Conservation (phyloP, 257 asterid species). For the Gentiana macrophylla region DNA sequence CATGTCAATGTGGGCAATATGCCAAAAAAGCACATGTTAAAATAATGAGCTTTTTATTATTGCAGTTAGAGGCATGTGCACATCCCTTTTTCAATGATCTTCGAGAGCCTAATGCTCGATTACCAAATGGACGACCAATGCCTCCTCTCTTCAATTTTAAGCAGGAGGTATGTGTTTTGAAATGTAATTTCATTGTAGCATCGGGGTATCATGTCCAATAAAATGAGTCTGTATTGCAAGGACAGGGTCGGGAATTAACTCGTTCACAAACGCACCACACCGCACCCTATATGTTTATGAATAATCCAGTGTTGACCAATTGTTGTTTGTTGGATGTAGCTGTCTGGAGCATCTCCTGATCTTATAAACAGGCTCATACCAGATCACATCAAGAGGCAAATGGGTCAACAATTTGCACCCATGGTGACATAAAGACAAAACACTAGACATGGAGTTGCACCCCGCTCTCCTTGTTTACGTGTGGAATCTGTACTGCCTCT, state of each 20-base stretch:
- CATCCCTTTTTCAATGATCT: constrained; percentile 95
- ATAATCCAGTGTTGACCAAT: background rate
- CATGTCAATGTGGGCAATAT: too few relatives aligned
- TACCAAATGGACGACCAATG: constrained; percentile 81
- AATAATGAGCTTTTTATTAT: constrained; percentile 5
- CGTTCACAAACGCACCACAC: too few relatives aligned
- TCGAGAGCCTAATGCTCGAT: constrained; percentile 78
- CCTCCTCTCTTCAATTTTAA: constrained; percentile 87
- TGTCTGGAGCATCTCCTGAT: constrained; percentile 70
- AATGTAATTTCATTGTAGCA: background rate
- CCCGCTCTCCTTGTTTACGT: constrained; percentile 2
- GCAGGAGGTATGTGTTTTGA: constrained; percentile 51
- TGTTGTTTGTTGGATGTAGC: constrained; percentile 22
- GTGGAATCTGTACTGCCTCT: constrained; percentile 2
- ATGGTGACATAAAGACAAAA: constrained; percentile 46
- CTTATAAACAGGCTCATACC: constrained; percentile 79
- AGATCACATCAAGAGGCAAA: constrained; percentile 72
- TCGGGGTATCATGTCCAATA: too few relatives aligned
- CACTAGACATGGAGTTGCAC: background rate
- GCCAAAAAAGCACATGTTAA: too few relatives aligned
- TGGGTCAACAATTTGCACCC: constrained; percentile 58
- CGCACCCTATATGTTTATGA: background rate
- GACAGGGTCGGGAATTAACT: too few relatives aligned
- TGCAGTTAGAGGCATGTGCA: constrained; percentile 83
- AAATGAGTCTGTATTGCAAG: too few relatives aligned